Conservation (phyloP, 345 rosid genomes). For the Eucalyptus erythrocorys region DNA sequence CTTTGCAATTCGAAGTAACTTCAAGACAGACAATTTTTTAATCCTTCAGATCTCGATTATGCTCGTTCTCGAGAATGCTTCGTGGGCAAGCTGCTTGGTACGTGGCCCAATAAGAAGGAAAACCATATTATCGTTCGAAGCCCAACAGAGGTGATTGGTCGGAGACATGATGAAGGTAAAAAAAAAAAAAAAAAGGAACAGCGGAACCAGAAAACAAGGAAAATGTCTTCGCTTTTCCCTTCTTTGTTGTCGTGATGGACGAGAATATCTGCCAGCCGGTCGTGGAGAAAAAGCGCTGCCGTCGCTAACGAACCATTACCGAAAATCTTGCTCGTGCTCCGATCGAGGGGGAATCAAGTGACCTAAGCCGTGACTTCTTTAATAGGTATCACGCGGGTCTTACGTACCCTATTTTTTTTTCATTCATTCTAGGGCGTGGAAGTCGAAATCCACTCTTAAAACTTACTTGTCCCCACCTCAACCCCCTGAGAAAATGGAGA, state of each 20-base stretch:
- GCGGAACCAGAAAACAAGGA: neutral
- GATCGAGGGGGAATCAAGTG: neutral
- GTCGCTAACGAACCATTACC: neutral
- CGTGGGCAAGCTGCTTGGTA: neutral
- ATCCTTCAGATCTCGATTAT: neutral
- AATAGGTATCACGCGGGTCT: neutral
- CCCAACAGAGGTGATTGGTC: neutral
- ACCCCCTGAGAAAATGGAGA: too few species aligned
- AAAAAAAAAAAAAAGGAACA: neutral
- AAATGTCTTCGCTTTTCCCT: neutral
- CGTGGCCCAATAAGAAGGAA: neutral
- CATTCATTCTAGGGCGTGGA: too few species aligned
- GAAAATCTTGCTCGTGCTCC: neutral
- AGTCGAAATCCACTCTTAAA: too few species aligned
- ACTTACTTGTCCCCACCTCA: too few species aligned
- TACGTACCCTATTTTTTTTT: too few species aligned
- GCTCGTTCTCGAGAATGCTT: neutral
- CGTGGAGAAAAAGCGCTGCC: neutral
- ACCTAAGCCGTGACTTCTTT: neutral
- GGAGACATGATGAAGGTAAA: neutral
- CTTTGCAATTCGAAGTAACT: neutral
- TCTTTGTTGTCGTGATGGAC: neutral
- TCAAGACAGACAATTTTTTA: neutral
- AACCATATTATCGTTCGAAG: neutral
- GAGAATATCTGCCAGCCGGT: neutral